Evolutionary conservation across 768 basidiomycete species (phyloP).

Genomic region (Dioszegia crocea): DNA sequence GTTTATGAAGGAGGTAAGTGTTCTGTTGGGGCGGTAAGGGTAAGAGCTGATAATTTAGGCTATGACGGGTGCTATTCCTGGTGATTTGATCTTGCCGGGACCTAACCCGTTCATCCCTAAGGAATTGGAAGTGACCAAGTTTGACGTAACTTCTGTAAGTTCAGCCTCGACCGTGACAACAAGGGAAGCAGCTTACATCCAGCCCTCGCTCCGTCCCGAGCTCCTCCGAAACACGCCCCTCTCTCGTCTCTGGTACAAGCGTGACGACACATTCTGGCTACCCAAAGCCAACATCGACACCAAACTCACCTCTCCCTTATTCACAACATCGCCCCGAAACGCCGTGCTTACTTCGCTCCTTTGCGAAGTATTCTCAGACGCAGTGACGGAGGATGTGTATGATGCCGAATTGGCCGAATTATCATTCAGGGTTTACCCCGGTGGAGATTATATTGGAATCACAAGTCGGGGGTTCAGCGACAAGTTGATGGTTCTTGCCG

Average conservation of each 20-base stretch:
- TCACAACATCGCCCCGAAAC: conserved; percentile 59
- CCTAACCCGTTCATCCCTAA: conserved; percentile 89
- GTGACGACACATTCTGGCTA: conserved; percentile 93
- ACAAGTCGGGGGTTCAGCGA: conserved; percentile 83
- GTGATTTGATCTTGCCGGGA: conserved; percentile 69
- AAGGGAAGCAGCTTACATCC: conserved; percentile 11
- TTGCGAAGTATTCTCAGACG: conserved; percentile 78
- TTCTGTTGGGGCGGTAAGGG: background rate
- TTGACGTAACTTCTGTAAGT: conserved; percentile 61
- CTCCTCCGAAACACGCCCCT: conserved; percentile 68
- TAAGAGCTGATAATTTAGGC: conserved; percentile 54
- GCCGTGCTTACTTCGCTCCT: conserved; percentile 78
- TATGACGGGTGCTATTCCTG: conserved; percentile 55
- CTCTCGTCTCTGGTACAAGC: conserved; percentile 88
- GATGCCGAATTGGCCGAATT: conserved; percentile 89
- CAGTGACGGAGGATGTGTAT: conserved; percentile 84
- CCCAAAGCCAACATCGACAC: conserved; percentile 78
- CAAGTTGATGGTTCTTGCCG: conserved; percentile 68
- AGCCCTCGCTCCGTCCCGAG: conserved; percentile 66
- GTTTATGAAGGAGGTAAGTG: conserved; percentile 56
- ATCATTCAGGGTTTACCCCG: conserved; percentile 62
- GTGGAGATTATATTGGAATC: conserved; percentile 65
- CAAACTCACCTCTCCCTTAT: conserved; percentile 50
- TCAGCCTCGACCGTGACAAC: too few species aligned
- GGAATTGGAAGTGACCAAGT: conserved; percentile 76